Conservation (phyloP, 1,139 yeast genomes). For the Suhomyces choctaworum region DNA sequence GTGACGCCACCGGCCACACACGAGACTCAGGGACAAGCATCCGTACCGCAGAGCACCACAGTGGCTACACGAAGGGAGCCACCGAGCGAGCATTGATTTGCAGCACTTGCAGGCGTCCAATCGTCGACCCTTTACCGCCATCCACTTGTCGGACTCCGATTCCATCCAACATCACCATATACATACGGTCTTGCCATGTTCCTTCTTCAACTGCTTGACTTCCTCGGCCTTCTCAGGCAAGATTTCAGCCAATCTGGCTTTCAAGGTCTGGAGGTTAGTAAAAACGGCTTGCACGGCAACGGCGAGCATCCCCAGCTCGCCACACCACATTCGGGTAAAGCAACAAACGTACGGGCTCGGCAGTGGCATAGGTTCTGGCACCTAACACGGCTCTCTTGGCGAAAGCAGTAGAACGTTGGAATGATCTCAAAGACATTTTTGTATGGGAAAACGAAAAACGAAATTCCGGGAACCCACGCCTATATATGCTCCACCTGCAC, state of each 20-base stretch:
- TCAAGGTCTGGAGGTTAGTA: slow-evolving; percentile 53
- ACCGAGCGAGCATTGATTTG: too few species aligned
- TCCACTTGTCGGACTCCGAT: not conserved
- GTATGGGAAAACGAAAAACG: slow-evolving; percentile 5
- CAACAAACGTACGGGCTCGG: slow-evolving; percentile 57
- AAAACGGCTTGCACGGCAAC: slow-evolving; percentile 2
- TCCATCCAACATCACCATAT: slow-evolving; percentile 11
- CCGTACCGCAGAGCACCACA: too few species aligned
- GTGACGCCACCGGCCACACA: too few species aligned
- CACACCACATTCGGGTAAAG: too few species aligned
- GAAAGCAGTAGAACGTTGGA: slow-evolving; percentile 36
- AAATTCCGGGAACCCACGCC: slow-evolving; percentile 15
- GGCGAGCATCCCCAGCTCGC: not conserved
- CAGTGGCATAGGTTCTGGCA: slow-evolving; percentile 50
- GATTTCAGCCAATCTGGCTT: slow-evolving; percentile 90
- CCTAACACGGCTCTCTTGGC: slow-evolving; percentile 38
- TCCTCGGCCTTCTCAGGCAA: slow-evolving; percentile 92
- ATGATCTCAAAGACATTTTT: slow-evolving; percentile 41
- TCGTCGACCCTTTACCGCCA: too few species aligned
- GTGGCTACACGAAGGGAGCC: too few species aligned
- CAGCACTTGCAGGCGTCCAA: too few species aligned
- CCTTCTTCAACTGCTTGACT: slow-evolving; percentile 85
- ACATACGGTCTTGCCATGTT: slow-evolving; percentile 79
- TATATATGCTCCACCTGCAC: slow-evolving; percentile 12
- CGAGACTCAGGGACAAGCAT: not conserved